phyloP scores from a whole-genome alignment of 768 basidiomycete species.

The Tricholoma matsutake region DNA sequence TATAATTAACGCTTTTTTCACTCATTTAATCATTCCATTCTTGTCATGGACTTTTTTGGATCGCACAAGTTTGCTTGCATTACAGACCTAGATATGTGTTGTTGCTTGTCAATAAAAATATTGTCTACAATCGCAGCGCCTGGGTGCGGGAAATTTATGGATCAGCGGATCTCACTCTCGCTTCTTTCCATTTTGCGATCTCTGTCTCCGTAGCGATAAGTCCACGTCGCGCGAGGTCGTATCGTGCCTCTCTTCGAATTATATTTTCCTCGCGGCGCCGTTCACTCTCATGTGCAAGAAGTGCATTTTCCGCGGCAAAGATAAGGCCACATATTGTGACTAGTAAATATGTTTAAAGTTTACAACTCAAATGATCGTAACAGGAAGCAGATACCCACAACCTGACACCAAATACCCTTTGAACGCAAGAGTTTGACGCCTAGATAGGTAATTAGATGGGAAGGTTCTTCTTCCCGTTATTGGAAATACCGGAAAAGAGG shows the following conservation, averaged over 20 bases:
- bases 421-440: slow-evolving; percentile 77
- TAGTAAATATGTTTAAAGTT: slow-evolving; percentile 9
- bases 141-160: not conserved
- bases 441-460: slow-evolving; percentile 23
- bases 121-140: not conserved
- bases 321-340: slow-evolving; percentile 69
- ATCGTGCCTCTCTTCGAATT: slow-evolving; percentile 68
- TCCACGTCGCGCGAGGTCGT: slow-evolving; percentile 72
- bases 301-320: slow-evolving; percentile 72
- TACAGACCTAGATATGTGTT: slow-evolving; percentile 9
- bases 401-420: slow-evolving; percentile 76
- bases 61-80: not conserved
- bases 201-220: slow-evolving; percentile 80
- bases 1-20: slow-evolving; percentile 5
- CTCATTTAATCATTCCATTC: not conserved
- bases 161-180: slow-evolving; percentile 14
- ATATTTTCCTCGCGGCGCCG: slow-evolving; percentile 66
- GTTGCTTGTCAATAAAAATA: not conserved
- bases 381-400: slow-evolving; percentile 43
- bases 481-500: slow-evolving; percentile 60
- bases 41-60: slow-evolving; percentile 2
- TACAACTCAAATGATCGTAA: not conserved
- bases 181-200: slow-evolving; percentile 74
- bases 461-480: not conserved
- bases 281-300: slow-evolving; percentile 65